These are phyloP conservation scores for Ophidiomyces ophidiicola DNA, from an alignment of 2,329 filamentous ascomycete genomes.

Conservation along the genomic window DNA sequence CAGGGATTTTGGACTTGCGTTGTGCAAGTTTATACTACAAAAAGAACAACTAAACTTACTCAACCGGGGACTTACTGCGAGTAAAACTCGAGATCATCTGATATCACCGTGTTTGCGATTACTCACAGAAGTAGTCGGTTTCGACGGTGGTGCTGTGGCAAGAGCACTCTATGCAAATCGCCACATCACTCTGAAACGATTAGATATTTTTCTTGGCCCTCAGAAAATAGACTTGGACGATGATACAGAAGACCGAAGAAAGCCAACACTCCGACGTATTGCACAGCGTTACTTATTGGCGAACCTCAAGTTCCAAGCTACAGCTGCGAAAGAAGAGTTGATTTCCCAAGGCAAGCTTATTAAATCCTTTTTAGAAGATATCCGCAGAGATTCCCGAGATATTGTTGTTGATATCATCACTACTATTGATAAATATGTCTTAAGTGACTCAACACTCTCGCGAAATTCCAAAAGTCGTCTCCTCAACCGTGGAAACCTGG, in stretches of 20 bases:
- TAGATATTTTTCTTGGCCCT: constrained; percentile 72
- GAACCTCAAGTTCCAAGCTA: constrained; percentile 64
- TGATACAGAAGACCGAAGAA: constrained; percentile 52
- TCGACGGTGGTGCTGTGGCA: constrained; percentile 75
- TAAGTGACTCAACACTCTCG: constrained; percentile 62
- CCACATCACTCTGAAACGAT: constrained; percentile 64
- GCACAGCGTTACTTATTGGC: constrained; percentile 70
- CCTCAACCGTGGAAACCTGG: constrained; percentile 62
- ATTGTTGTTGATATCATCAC: constrained; percentile 64
- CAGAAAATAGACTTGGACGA: constrained; percentile 39
- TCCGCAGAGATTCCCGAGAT: constrained; percentile 65
- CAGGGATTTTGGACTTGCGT: constrained; percentile 58
- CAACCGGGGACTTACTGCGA: constrained; percentile 63
- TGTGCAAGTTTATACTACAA: constrained; percentile 72
- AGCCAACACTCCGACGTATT: constrained; percentile 70
- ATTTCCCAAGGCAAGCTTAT: constrained; percentile 61
- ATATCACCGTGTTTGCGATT: constrained; percentile 80
- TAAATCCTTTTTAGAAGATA: constrained; percentile 58
- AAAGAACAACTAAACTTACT: constrained; percentile 70
- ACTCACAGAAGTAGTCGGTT: constrained; percentile 69
- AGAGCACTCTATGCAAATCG: constrained; percentile 64
- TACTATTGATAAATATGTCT: constrained; percentile 55
- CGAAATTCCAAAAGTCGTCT: constrained; percentile 62
- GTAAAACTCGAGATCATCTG: constrained; percentile 72
- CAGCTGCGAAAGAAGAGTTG: constrained; percentile 68